Conservation (phyloP, 106 monocot species). For the Acorus calamus region DNA sequence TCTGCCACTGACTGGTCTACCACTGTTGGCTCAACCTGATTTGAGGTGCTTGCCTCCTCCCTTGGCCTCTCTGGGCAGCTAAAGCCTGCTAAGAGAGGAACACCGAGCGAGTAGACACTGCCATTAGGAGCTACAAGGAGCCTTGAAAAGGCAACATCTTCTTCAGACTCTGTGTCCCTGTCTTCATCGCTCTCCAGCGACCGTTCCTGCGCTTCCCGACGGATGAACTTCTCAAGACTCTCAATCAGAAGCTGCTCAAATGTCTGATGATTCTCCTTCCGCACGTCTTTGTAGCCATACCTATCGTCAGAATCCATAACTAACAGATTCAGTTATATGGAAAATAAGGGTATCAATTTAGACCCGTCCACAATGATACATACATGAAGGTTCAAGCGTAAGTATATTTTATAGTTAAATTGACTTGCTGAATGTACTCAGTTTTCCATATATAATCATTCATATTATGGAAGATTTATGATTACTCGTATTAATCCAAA, state of each 20-base stretch:
- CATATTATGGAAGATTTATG: no score
- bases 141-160: conserved; percentile 31
- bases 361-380: no score
- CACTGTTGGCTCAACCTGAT: conserved; percentile 7
- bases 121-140: conserved; percentile 53
- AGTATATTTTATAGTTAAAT: neutral
- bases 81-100: conserved; percentile 55
- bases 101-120: conserved; percentile 52
- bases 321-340: no score
- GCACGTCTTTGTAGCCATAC: conserved; percentile 96
- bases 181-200: conserved; percentile 72
- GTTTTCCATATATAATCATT: neutral
- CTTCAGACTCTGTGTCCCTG: conserved; percentile 44
- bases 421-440: neutral
- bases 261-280: conserved; percentile 73
- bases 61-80: conserved; percentile 5
- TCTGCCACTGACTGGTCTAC: conserved; percentile 20
- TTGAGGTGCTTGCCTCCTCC: conserved; percentile 41
- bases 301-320: conserved; percentile 13
- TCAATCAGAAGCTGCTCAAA: conserved; percentile 93
- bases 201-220: conserved; percentile 92
- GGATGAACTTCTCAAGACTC: conserved; percentile 86
- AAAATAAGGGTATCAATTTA: no score
- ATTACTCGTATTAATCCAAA: no score
- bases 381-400: no score